Evolutionary conservation across 176 grass and related monocot genomes (phyloP).

Genomic region (Zea luxurians): DNA sequence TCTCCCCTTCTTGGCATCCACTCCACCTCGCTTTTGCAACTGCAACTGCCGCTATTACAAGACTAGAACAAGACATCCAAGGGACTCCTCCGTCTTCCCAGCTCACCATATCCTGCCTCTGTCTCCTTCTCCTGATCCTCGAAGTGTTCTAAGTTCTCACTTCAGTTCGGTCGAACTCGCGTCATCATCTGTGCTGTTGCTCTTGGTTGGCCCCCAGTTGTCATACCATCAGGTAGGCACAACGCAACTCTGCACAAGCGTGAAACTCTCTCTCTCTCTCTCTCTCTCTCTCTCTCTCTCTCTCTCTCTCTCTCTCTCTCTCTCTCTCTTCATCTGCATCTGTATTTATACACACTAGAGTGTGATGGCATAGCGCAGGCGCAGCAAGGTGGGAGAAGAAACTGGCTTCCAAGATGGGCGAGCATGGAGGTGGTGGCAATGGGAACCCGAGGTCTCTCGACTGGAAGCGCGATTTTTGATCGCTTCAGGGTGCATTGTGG

Average conservation of each 20-base stretch:
- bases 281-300: too few species aligned
- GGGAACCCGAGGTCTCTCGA: neutral
- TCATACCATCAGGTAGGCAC: neutral
- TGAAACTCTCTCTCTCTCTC: neutral
- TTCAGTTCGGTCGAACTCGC: neutral
- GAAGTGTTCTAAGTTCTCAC: neutral
- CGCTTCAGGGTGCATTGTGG: neutral
- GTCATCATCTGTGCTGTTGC: neutral
- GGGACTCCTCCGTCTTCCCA: neutral
- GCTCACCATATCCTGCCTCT: neutral
- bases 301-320: neutral
- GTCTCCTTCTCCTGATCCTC: neutral
- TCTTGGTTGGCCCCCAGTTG: neutral
- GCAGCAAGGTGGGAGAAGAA: neutral
- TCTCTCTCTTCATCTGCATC: neutral
- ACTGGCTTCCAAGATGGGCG: neutral
- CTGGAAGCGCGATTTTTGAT: neutral
- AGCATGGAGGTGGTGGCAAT: neutral
- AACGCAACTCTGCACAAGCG: neutral
- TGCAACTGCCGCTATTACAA: neutral
- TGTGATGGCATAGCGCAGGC: neutral
- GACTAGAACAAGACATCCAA: neutral
- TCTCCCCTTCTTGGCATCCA: neutral
- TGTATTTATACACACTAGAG: neutral
- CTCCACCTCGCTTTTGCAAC: slow-evolving; percentile 1